These are phyloP conservation scores for Skeletonema marinoi DNA, from an alignment of 108 stramenopile species.

Conservation along the genomic window DNA sequence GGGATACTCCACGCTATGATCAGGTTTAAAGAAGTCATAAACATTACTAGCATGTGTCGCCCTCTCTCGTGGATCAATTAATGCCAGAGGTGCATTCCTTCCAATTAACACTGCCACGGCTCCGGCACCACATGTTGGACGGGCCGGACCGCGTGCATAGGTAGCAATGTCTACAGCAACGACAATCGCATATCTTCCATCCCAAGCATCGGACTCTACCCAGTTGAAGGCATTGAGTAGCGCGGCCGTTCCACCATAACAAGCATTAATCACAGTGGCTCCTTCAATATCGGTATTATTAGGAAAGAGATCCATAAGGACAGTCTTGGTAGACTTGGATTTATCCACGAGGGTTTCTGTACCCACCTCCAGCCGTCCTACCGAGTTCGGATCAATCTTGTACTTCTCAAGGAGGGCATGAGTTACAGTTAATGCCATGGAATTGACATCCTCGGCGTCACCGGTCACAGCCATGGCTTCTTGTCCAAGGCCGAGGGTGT, in stretches of 20 bases:
- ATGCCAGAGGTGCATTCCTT: constrained; percentile 87
- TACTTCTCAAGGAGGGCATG: constrained; percentile 94
- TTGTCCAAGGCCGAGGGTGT: constrained; percentile 96
- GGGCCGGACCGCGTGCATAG: constrained; percentile 91
- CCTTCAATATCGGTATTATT: constrained; percentile 94
- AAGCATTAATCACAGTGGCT: constrained; percentile 95
- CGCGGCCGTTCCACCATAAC: constrained; percentile 98
- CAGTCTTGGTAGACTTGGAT: constrained; percentile 95
- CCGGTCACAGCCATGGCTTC: constrained; percentile 91
- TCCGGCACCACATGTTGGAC: constrained; percentile 96
- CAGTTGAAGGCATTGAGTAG: constrained; percentile 93
- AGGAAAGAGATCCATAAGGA: constrained; percentile 92
- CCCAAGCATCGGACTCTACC: constrained; percentile 91
- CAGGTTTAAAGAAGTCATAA: constrained; percentile 99
- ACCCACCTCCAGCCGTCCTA: constrained; percentile 93
- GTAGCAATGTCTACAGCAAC: constrained; percentile 96
- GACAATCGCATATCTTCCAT: constrained; percentile 96
- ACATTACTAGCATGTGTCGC: constrained; percentile 91
- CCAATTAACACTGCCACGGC: constrained; percentile 96
- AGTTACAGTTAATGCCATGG: constrained; percentile 91
- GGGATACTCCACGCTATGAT: constrained; percentile 93
- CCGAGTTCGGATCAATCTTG: constrained; percentile 75
- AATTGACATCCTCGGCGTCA: constrained; percentile 95
- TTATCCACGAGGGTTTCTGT: constrained; percentile 98
- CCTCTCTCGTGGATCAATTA: constrained; percentile 72